Evolutionary conservation across 495 filamentous ascomycete species (phyloP).

Genomic region (Neurospora cerealis): DNA sequence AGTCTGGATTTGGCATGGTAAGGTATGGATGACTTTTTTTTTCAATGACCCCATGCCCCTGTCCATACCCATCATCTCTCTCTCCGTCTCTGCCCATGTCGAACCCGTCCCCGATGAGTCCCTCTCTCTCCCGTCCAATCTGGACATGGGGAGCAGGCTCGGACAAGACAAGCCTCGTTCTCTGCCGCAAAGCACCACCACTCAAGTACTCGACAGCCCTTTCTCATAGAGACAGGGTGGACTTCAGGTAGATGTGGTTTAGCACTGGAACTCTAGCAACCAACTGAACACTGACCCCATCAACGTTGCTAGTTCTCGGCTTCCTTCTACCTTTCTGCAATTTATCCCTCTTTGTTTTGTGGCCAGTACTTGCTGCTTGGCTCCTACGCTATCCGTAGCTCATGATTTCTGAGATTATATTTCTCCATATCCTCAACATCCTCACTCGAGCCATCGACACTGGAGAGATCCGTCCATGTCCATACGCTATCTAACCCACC

Average conservation of each 20-base stretch:
- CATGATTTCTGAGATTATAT: not conserved
- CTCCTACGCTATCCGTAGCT: not conserved
- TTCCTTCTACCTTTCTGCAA: not conserved
- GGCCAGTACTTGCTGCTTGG: not conserved
- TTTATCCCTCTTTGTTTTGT: not conserved
- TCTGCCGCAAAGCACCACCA: not conserved
- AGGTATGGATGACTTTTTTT: not conserved
- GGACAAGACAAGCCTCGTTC: not conserved
- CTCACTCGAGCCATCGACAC: not conserved
- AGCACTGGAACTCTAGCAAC: not conserved
- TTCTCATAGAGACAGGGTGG: not conserved
- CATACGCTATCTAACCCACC: conserved; percentile 1
- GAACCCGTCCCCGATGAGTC: not conserved
- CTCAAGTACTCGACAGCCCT: not conserved
- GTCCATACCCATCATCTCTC: conserved; percentile 2
- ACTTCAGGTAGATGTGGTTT: not conserved
- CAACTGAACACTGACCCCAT: not conserved
- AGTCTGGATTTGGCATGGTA: conserved; percentile 2
- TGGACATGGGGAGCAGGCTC: not conserved
- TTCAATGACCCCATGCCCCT: not conserved
- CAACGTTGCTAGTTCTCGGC: not conserved
- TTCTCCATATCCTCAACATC: not conserved
- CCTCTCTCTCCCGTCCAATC: not conserved
- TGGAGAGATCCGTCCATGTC: not conserved
- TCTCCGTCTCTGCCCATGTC: not conserved